A percentile compares a stretch with the other conserved stretches of the same genome.
phyloP scores from a whole-genome alignment of 1,139 yeast genomes.

The Schizosaccharomyces versatilis region DNA sequence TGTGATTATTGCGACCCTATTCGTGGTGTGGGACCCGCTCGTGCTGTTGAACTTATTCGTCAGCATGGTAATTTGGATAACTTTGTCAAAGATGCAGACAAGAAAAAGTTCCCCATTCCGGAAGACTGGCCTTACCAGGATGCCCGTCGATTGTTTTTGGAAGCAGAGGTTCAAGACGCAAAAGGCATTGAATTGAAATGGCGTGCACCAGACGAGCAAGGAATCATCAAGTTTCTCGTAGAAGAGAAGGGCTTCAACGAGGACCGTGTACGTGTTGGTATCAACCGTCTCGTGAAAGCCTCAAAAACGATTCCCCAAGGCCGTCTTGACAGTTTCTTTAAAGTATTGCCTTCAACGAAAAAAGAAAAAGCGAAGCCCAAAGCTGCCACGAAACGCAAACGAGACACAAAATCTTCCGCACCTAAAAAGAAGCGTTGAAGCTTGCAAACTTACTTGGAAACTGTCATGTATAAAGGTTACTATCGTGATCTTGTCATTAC shows the following conservation, averaged over 20 bases:
- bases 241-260: slow-evolving; percentile 71
- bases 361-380: neutral
- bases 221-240: slow-evolving; percentile 49
- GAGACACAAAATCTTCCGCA: neutral
- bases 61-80: slow-evolving; percentile 68
- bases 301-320: slow-evolving; percentile 75
- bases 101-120: slow-evolving; percentile 43
- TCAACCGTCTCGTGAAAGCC: slow-evolving; percentile 63
- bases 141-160: slow-evolving; percentile 59
- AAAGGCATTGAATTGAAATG: slow-evolving; percentile 44
- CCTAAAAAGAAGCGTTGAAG: neutral
- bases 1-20: slow-evolving; percentile 95
- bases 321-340: slow-evolving; percentile 76
- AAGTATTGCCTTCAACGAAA: neutral
- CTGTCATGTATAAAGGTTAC: neutral
- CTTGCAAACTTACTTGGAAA: neutral
- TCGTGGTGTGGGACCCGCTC: slow-evolving; percentile 85
- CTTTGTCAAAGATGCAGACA: slow-evolving; percentile 36
- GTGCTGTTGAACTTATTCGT: slow-evolving; percentile 68
- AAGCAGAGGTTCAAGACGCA: slow-evolving; percentile 56
- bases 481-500: neutral
- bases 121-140: slow-evolving; percentile 87
- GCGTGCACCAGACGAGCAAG: slow-evolving; percentile 53
- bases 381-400: neutral
- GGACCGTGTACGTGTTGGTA: slow-evolving; percentile 73